These are phyloP conservation scores for Stylonectria norvegica DNA, from an alignment of 2,329 filamentous ascomycete species.

Conservation along the genomic window DNA sequence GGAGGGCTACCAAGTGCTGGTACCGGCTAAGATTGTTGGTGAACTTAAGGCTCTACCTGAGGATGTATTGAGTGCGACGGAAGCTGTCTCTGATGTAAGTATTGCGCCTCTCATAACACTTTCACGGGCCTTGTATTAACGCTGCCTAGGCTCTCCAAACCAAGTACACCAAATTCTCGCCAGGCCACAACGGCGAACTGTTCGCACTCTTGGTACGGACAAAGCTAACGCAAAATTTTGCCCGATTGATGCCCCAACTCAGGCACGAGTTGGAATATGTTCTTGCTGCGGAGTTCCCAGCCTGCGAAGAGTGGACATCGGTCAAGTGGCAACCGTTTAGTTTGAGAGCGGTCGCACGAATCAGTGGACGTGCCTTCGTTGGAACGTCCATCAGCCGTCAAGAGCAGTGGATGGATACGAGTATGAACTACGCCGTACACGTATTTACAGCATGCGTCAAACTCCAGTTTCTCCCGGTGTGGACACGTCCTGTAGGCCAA, in stretches of 20 bases:
- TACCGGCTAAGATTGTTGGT: conserved; percentile 42
- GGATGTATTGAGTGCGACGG: conserved; percentile 45
- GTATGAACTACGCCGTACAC: conserved; percentile 48
- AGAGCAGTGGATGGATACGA: conserved; percentile 52
- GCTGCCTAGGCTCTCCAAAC: conserved; percentile 44
- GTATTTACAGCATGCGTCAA: conserved; percentile 47
- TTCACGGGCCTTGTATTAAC: too few species aligned
- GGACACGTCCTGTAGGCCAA: conserved; percentile 46
- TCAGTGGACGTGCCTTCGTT: conserved; percentile 53
- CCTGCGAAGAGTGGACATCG: conserved; percentile 53
- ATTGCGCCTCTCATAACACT: too few species aligned
- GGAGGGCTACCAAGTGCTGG: conserved; percentile 46
- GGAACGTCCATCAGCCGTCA: conserved; percentile 48
- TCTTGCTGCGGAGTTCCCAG: conserved; percentile 45
- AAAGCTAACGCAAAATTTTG: conserved; percentile 47
- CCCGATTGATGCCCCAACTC: conserved; percentile 43
- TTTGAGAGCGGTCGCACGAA: conserved; percentile 48
- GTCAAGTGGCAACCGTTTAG: conserved; percentile 52
- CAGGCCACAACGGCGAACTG: conserved; percentile 45
- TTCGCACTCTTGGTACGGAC: conserved; percentile 44
- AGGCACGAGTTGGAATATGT: conserved; percentile 47
- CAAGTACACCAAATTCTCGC: conserved; percentile 49
- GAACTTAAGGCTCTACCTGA: conserved; percentile 49
- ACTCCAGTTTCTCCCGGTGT: conserved; percentile 50
- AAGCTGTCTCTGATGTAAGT: conserved; percentile 46